A percentile compares a stretch with the other conserved stretches of the same genome.
These are phyloP conservation scores for Camillea tinctor DNA, from an alignment of 2,329 filamentous ascomycete species.

Conservation along the genomic window DNA sequence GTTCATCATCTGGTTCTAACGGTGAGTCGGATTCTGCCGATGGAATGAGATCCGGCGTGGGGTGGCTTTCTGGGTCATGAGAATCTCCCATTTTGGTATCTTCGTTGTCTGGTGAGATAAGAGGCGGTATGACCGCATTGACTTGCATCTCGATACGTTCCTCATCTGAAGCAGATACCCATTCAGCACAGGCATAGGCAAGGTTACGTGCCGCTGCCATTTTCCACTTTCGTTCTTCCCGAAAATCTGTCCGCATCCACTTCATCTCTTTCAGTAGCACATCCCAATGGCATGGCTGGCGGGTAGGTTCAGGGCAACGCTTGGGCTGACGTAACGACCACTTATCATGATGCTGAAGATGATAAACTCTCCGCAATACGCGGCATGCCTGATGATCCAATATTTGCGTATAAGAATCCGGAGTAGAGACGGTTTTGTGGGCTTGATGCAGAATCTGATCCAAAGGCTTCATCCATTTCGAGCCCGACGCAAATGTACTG, in stretches of 20 bases:
- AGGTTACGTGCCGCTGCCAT: conserved; percentile 74
- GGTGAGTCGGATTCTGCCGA: conserved; percentile 62
- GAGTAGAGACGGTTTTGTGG: conserved; percentile 85
- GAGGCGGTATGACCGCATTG: conserved; percentile 50
- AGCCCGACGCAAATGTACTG: conserved; percentile 54
- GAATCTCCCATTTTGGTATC: conserved; percentile 36
- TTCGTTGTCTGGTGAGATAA: conserved; percentile 29
- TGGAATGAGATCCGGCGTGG: conserved; percentile 66
- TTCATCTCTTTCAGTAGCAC: conserved; percentile 87
- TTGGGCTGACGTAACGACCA: conserved; percentile 92
- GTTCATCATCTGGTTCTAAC: conserved; percentile 42
- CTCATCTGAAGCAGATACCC: conserved; percentile 64
- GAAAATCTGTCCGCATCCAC: conserved; percentile 97
- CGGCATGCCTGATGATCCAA: conserved; percentile 86
- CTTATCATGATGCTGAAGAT: conserved; percentile 84
- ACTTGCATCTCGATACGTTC: conserved; percentile 70
- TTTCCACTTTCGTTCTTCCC: conserved; percentile 94
- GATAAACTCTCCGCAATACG: conserved; percentile 82
- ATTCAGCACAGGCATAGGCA: conserved; percentile 81
- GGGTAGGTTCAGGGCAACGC: conserved; percentile 75
- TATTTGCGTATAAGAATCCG: conserved; percentile 78
- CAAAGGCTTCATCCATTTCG: conserved; percentile 60
- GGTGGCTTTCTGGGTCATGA: conserved; percentile 42
- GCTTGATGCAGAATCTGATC: conserved; percentile 77
- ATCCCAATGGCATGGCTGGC: conserved; percentile 80